Conservation (phyloP, 2,329 filamentous ascomycete species). For the Fusarium algeriense region DNA sequence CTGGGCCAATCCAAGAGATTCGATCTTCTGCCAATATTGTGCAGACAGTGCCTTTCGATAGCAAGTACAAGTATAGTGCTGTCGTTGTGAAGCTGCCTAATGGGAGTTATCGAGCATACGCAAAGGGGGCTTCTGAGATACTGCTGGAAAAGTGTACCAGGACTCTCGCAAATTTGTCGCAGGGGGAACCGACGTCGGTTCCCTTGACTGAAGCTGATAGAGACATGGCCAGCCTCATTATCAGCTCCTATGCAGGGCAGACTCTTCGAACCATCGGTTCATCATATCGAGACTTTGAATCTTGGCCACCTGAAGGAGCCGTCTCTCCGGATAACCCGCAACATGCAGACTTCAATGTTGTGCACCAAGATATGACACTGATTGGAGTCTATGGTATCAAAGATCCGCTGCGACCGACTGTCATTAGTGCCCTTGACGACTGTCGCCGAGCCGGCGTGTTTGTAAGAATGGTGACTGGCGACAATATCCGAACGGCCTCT, state of each 20-base stretch:
- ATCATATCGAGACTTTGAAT: constrained; percentile 77
- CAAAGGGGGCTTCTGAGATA: constrained; percentile 70
- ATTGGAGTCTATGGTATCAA: constrained; percentile 72
- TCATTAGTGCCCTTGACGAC: constrained; percentile 71
- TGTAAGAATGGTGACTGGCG: constrained; percentile 73
- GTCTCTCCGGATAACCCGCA: constrained; percentile 71
- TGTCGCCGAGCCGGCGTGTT: constrained; percentile 76
- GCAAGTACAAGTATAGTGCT: constrained; percentile 67
- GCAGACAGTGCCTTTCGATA: constrained; percentile 67
- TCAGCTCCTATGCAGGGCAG: constrained; percentile 70
- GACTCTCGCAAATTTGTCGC: constrained; percentile 63
- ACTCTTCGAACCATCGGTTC: constrained; percentile 81
- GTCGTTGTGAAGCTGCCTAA: constrained; percentile 63
- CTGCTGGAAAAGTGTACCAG: constrained; percentile 60
- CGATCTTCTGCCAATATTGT: constrained; percentile 61
- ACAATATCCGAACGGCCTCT: constrained; percentile 59
- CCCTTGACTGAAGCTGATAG: constrained; percentile 66
- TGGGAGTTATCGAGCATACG: constrained; percentile 61
- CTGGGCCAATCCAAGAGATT: constrained; percentile 60
- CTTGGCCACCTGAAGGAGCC: constrained; percentile 76
- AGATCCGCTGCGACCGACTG: constrained; percentile 72
- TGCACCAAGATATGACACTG: constrained; percentile 58
- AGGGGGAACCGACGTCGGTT: constrained; percentile 63
- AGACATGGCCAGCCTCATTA: constrained; percentile 65
- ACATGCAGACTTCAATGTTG: constrained; percentile 63